phyloP scores from a whole-genome alignment of 2,329 filamentous ascomycete species.

The Penicillium hordei region DNA sequence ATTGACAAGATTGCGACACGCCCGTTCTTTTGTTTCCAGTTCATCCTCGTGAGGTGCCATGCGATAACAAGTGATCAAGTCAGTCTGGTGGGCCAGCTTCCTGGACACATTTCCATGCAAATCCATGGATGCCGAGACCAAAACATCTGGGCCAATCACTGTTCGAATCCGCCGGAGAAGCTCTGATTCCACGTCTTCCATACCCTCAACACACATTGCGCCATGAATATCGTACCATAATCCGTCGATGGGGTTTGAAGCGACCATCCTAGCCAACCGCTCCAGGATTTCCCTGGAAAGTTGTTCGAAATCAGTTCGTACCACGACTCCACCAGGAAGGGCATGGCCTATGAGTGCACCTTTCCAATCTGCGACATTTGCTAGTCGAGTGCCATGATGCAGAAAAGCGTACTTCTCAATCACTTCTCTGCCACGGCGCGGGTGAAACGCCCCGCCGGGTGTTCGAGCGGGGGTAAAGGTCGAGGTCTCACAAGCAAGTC shows the following conservation, averaged over 20 bases:
- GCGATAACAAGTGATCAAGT: slow-evolving; percentile 56
- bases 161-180: slow-evolving; percentile 48
- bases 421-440: slow-evolving; percentile 46
- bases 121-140: slow-evolving; percentile 58
- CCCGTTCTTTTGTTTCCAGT: slow-evolving; percentile 52
- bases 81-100: slow-evolving; percentile 50
- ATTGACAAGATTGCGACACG: slow-evolving; percentile 51
- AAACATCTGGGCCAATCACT: slow-evolving; percentile 48
- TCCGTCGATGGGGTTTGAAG: slow-evolving; percentile 44
- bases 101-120: slow-evolving; percentile 57
- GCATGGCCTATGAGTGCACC: slow-evolving; percentile 55
- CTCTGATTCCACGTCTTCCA: slow-evolving; percentile 52
- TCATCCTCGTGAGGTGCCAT: slow-evolving; percentile 55
- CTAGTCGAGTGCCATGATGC: slow-evolving; percentile 42
- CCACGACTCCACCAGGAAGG: slow-evolving; percentile 52
- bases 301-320: slow-evolving; percentile 48
- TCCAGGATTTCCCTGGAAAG: slow-evolving; percentile 45
- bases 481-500: slow-evolving; percentile 56
- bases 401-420: slow-evolving; percentile 51
- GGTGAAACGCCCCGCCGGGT: slow-evolving; percentile 51
- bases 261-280: slow-evolving; percentile 41
- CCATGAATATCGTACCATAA: slow-evolving; percentile 59
- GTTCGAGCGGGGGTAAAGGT: slow-evolving; percentile 55
- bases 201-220: slow-evolving; percentile 54
- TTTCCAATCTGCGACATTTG: slow-evolving; percentile 49